These are phyloP conservation scores for Pelomyxa schiedti DNA, from an alignment of 78 protist genomes.

Conservation along the genomic window DNA sequence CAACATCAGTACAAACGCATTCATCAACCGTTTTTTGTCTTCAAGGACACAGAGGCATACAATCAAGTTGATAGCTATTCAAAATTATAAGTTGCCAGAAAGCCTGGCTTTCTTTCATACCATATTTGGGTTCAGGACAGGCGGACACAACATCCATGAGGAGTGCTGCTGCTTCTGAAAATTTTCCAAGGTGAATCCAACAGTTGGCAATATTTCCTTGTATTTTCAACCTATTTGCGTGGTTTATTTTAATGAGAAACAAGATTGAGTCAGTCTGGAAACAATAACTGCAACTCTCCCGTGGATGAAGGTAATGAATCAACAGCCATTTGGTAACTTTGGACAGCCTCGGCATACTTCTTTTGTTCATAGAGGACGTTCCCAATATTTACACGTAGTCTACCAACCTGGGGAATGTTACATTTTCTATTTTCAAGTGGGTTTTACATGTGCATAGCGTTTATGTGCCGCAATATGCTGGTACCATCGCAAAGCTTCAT, in stretches of 20 bases:
- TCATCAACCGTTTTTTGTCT: constrained; percentile 21
- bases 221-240: no score
- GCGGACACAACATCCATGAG: no score
- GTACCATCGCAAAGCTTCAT: constrained; percentile 53
- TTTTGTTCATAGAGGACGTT: constrained; percentile 68
- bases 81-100: no score
- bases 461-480: constrained; percentile 53
- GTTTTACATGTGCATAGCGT: no score
- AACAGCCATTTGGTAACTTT: constrained; percentile 69
- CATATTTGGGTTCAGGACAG: no score
- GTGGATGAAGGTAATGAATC: constrained; percentile 54
- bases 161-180: no score
- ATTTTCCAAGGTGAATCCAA: constrained; percentile 51
- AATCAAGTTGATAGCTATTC: constrained; percentile 48
- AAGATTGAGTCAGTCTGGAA: no score
- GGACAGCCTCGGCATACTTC: constrained; percentile 60
- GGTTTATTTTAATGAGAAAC: no score
- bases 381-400: constrained; percentile 82
- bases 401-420: constrained; percentile 43
- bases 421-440: no score
- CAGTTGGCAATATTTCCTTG: constrained; percentile 64
- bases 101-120: no score
- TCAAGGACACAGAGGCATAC: constrained; percentile 63
- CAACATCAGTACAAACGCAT: constrained; percentile 3
- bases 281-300: constrained; percentile 5